Evolutionary conservation across 176 grass and related monocot genomes (phyloP), one percentile per base, ranked within the genome.

Genomic region (Musa acuminata): DNA sequence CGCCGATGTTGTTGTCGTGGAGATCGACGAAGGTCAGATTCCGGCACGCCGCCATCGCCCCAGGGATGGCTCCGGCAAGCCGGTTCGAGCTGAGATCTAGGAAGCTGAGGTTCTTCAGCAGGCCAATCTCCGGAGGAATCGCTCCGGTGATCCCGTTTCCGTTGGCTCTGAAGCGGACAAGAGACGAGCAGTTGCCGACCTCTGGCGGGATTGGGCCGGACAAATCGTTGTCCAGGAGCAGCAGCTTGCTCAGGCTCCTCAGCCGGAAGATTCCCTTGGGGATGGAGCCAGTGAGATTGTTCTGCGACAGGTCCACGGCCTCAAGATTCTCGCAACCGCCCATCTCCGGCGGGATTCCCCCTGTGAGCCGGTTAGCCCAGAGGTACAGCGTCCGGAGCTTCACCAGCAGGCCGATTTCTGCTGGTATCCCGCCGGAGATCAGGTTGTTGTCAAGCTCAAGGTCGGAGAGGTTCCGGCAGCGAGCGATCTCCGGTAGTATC

Each of bases 381-480:
- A 96, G 81, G 80, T 89, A 91, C 13, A 96, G 53, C 79, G 89
- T 89, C 0, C 83, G 81, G 16, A 96, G 80, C 1, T 82, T 60
- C 22, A 72, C 16, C 27, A 91, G 85, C 74, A 51, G 80, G 20
- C 87, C 86, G 6, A 96, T 75, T 49, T 89, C 87, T 0, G 80
- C 69, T 0, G 92, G 89, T 52, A 96, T 87, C 48, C 49, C 71
- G 49, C 92, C 92, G 51, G 89, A 84, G n/a, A 96, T 87, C 76
- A 92, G 92, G 80, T 96, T 96, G 86, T 91, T 89, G 77, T 89
- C 89, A 54, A 96, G 89, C 82, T 96, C 89, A 48, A 96, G 85
- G 79, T 92, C 89, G 69, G 89, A 92, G 64, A 96, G 84, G 73
- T 96, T 92, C 54, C 75, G 25, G 82, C 89, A 92, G 35, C 63